phyloP scores from a whole-genome alignment of 2,329 filamentous ascomycete species.

The Myriosclerotinia curreyana region DNA sequence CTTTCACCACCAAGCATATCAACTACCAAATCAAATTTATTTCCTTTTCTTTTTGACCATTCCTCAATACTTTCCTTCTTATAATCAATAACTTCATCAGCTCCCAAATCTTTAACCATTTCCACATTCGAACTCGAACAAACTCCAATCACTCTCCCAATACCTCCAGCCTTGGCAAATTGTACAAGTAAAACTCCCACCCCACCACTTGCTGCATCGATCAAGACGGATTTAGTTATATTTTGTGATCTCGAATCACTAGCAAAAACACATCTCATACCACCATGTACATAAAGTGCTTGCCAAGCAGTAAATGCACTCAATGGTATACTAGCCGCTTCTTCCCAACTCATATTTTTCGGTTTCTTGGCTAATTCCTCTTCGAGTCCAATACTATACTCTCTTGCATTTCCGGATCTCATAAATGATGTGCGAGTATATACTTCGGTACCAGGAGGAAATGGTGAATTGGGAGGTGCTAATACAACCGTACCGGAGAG shows the following conservation, averaged over 20 bases:
- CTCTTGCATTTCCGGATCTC: slow-evolving; percentile 9
- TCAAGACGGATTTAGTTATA: background rate
- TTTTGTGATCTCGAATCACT: background rate
- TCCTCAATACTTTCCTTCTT: background rate
- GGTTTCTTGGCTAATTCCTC: slow-evolving; percentile 2
- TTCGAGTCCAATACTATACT: background rate
- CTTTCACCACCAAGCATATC: slow-evolving; percentile 5
- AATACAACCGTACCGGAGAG: background rate
- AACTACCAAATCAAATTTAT: slow-evolving; percentile 14
- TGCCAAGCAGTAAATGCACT: slow-evolving; percentile 21
- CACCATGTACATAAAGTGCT: slow-evolving; percentile 9
- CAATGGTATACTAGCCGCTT: slow-evolving; percentile 7
- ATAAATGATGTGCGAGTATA: background rate
- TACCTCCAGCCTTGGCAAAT: slow-evolving; percentile 5
- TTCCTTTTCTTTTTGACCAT: background rate
- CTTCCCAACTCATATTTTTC: background rate
- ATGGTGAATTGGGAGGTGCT: background rate
- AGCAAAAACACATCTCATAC: background rate
- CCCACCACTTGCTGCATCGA: slow-evolving; percentile 14
- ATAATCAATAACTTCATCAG: slow-evolving; percentile 18
- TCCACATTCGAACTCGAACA: background rate
- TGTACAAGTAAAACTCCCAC: slow-evolving; percentile 1
- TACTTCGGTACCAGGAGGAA: background rate
- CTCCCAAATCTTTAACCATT: background rate
- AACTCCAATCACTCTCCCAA: slow-evolving; percentile 2